Evolutionary conservation across 2,329 filamentous ascomycete species (phyloP), one percentile per base, ranked within the genome.

Genomic region (Rutstroemia sp.): DNA sequence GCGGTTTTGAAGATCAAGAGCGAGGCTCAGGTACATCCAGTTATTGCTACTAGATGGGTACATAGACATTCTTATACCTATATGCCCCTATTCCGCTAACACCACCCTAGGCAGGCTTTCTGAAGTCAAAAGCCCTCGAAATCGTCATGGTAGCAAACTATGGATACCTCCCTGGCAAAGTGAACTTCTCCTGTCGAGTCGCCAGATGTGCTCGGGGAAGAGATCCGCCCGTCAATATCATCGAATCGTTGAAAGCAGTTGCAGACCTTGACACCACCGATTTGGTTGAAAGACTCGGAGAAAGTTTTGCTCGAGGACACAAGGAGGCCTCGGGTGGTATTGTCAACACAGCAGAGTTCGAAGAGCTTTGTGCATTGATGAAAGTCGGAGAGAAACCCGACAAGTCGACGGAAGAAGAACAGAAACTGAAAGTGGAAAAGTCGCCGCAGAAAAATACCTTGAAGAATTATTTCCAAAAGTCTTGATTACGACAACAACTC

Each of bases 281-380:
- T 54, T 59, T 75, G 54, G 64, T 69, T 4, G 72, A 78, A 54
- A 69, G 82, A 14, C 64, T 87, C 10, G 84, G 84, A 0, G 78
- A 83, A 48, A 82, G 77, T 25, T 88, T 87, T 64, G 84, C 83
- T 0, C 75, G 79, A 52, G 84, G 85, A 0, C 84, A 88, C 60
- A 85, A 83, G 58, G 83, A 86, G 64, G 84, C 84, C 0, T 84
- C 80, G 48, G 84, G 84, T 1, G 85, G 84, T 0, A 82, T 86
- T 47, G 79, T 88, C 0, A 75, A 75, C 0, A 75, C 70, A 10
- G 76, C 73, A 1, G 82, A 84, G 57, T 88, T 87, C 67, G 83
- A 87, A 58, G 83, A 87, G 65, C 68, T 88, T 14, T 80, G 84
- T 73, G 70, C 70, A 4, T 65, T 82, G 14, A 74, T 87, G 70